Base-by-base conservation (phyloP, 768 basidiomycete species). In the Aureoboletus auriporus region DNA sequence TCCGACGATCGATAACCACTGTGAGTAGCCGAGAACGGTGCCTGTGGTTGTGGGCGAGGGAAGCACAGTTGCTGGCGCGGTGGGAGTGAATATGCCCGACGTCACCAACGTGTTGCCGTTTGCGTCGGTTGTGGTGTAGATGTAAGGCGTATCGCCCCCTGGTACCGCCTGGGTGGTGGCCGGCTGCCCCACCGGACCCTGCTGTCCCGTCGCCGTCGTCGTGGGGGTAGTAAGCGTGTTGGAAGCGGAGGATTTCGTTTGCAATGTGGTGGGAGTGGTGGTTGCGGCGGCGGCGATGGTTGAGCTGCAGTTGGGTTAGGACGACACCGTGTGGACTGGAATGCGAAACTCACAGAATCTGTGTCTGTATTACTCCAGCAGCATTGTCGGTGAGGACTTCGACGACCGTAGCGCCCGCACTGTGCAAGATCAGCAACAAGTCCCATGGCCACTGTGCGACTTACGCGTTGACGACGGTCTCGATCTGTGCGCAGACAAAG, bases 181-280 rank as follows among this genome's bases (percentile, higher is more conserved):
- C 20, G 82, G 80, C 53, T 77, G 74, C 7, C 75, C 84, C 0
- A 86, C 83, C 4, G 83, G 62, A 20, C 47, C 66, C 11, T 39
- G 49, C n/a, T 37, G 45, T 23, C 58, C 7, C 8, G 68, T 44
- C 14, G 68, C 38, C 6, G 62, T 58, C 1, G 33, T 33, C 33
- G 33, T 6, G 33, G 12, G 33, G 6, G 33, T 33, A 12, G 23
- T 10, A 8, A 46, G 38, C 14, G 64, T 20, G 40, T 51, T 59
- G 35, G 60, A 29, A 13, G 67, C 55, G 7, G 31, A 33, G 10
- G 8, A 8, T 23, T 23, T 23, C 20, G 33, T 33, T 33, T 33
- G 31, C 9, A 9, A 14, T 33, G 33, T 23, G 33, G 6, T 10
- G 33, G 11, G 31, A 33, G 31, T 33, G 31, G n/a, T 13, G 31